Base-by-base conservation (phyloP, 2,329 filamentous ascomycete genomes). In the Pseudogymnoascus verrucosus region DNA sequence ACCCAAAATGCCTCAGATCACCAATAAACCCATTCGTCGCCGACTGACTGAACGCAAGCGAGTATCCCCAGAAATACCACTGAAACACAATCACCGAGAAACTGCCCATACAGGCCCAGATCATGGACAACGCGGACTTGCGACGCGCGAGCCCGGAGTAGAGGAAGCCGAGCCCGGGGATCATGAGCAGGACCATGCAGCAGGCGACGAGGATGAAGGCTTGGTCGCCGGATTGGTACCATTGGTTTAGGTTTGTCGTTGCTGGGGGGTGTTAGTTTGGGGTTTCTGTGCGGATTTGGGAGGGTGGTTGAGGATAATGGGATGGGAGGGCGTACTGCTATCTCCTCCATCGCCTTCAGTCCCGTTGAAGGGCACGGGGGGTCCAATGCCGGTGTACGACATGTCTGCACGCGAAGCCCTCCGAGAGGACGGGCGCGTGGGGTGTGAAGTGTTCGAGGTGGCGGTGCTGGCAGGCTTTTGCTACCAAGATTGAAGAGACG, bases 51-150 rank as follows among this genome's bases (percentile, higher is more conserved):
- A 98, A 97, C 62, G 93, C 93, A 66, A 99, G 82, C 12, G 93
- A 96, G 77, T 96, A 99, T 39, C 95, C 95, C 93, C 95, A 98
- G 77, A 99, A 97, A 74, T 97, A 98, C 95, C 95, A 99, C 79
- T 99, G 95, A 80, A 99, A 97, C 64, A 90, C 89, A 75, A 97
- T 83, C 74, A 98, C 87, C 59, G 90, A 93, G 74, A 89, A 89
- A 57, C 92, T 95, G 76, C 89, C 93, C 90, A 99, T 96, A 78
- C 89, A 92, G 12, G 93, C 92, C 91, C 93, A 98, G 73, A 99
- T 95, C 82, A 98, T 89, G 68, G 92, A 96, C 47, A 99, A 84
- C 31, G 95, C 95, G 4, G 95, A 98, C 81, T 99, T 99, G 82
- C 95, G 87, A 69, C 95, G 89, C n/a, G 95, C 93, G 69, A 98